Evolutionary conservation across 164 flowering plant species (phyloP).

Genomic region (Berberis vulgaris): DNA sequence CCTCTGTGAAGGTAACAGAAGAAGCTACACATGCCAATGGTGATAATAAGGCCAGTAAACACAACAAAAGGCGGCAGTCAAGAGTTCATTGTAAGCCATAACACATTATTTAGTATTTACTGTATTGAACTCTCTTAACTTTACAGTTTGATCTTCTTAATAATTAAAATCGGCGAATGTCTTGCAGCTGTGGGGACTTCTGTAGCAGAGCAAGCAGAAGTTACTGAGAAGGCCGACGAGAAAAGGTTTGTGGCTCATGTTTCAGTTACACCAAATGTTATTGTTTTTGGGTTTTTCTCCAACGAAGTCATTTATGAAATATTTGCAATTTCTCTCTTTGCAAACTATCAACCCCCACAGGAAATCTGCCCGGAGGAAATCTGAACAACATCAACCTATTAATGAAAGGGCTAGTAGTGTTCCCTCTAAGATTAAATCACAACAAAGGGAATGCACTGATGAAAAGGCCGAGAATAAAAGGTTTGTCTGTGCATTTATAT

Average conservation of each 20-base stretch:
- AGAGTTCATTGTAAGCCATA: neutral
- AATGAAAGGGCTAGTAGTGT: too few species aligned
- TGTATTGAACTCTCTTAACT: too few species aligned
- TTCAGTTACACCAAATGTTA: too few species aligned
- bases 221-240: constrained; percentile 30
- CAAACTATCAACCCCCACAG: neutral
- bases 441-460: constrained; percentile 4
- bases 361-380: constrained; percentile 1
- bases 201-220: constrained; percentile 17
- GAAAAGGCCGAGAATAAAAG: constrained; percentile 14
- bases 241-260: constrained; percentile 35
- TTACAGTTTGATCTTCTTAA: too few species aligned
- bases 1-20: constrained; percentile 14
- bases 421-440: too few species aligned
- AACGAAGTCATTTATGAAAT: neutral
- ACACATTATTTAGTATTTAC: neutral
- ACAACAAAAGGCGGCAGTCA: neutral
- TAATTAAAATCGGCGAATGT: neutral
- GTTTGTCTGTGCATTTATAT: neutral
- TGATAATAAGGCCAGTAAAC: constrained; percentile 15
- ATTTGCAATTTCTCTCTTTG: too few species aligned
- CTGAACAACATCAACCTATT: neutral
- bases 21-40: constrained; percentile 8
- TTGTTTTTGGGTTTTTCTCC: too few species aligned
- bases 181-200: constrained; percentile 1